Evolutionary conservation across 2,329 filamentous ascomycete species (phyloP).

Genomic region (Keithomyces neogunnii): DNA sequence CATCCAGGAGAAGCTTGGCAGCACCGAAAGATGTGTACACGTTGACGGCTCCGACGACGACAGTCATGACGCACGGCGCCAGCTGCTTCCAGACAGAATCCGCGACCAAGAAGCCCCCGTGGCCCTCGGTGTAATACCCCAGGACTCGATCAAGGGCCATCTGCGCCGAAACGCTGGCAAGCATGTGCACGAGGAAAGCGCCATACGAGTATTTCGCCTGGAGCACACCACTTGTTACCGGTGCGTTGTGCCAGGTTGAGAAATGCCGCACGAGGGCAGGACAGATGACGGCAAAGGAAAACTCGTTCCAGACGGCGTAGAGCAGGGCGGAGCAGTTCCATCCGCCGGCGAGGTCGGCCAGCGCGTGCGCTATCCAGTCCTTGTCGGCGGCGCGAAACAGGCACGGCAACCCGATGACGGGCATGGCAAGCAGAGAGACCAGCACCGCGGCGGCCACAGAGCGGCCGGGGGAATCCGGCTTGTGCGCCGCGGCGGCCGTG

Average conservation of each 20-base stretch:
- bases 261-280: conserved; percentile 1
- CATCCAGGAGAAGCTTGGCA: background rate
- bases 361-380: background rate
- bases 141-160: background rate
- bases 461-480: too few relatives aligned
- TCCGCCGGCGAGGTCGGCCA: background rate
- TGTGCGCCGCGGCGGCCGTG: background rate
- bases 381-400: background rate
- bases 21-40: background rate
- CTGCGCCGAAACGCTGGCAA: background rate
- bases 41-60: background rate
- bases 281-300: conserved; percentile 8
- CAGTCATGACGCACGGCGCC: background rate
- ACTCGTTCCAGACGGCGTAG: conserved; percentile 14
- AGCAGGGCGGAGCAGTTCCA: background rate
- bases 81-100: background rate
- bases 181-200: background rate
- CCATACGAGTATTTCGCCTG: background rate
- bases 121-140: background rate
- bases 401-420: background rate
- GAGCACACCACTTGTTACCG: background rate
- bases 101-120: too few relatives aligned
- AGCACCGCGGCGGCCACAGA: background rate
- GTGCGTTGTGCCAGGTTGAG: background rate
- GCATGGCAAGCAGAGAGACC: background rate